phyloP scores from a whole-genome alignment of 176 grass and related monocot species.

The Oryza meyeriana region DNA sequence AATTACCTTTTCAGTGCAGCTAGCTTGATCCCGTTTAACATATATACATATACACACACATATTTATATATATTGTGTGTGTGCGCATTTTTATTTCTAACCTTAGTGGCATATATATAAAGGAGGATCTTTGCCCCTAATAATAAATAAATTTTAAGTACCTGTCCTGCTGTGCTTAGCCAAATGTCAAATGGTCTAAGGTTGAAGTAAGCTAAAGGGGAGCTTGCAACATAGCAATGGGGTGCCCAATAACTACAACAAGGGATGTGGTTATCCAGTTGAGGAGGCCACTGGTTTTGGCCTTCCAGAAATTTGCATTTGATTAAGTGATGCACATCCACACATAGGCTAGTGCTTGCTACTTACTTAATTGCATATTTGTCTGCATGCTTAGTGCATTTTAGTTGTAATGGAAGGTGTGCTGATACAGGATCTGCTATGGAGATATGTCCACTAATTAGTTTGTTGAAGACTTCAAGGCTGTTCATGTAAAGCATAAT shows the following conservation, averaged over 20 bases:
- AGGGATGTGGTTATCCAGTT: constrained; percentile 26
- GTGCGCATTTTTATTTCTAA: constrained; percentile 23
- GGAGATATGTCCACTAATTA: background rate
- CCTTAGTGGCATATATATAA: constrained; percentile 30
- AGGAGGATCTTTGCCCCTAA: constrained; percentile 25
- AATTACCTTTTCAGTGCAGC: constrained; percentile 24
- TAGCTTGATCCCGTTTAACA: constrained; percentile 30
- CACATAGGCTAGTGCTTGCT: constrained; percentile 33
- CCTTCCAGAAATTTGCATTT: constrained; percentile 23
- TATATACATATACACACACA: too few relatives aligned
- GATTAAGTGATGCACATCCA: constrained; percentile 33
- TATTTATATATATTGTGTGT: too few relatives aligned
- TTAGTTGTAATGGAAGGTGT: constrained; percentile 46
- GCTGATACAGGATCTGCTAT: constrained; percentile 17
- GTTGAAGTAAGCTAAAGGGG: constrained; percentile 34
- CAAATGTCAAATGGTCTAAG: constrained; percentile 46
- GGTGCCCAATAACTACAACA: constrained; percentile 45
- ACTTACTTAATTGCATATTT: constrained; percentile 26
- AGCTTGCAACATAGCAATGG: constrained; percentile 29
- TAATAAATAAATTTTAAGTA: constrained; percentile 16
- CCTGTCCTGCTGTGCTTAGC: constrained; percentile 26
- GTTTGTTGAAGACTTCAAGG: background rate
- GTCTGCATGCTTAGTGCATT: constrained; percentile 36
- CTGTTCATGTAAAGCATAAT: constrained; percentile 21
- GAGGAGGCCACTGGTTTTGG: constrained; percentile 23